A percentile compares a stretch with the other conserved stretches of the same genome.
Conservation (phyloP, 805 yeast genomes). For the Ogataea populi-albae region DNA sequence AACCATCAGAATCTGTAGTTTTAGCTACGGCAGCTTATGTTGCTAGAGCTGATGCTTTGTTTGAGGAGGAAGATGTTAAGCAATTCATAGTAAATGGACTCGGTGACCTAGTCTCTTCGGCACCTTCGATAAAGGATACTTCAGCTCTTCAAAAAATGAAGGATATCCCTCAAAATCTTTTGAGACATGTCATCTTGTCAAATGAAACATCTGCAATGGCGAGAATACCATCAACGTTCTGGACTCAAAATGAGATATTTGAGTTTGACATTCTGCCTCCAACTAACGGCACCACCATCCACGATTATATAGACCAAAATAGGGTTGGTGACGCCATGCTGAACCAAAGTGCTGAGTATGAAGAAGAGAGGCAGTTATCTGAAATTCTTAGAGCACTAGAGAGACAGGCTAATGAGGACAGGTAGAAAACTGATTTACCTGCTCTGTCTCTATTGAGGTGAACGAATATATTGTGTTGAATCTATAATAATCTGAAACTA, state of each 20-base stretch:
- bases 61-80: constrained; percentile 48
- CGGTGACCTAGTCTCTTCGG: constrained; percentile 12
- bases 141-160: constrained; percentile 21
- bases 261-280: constrained; percentile 80
- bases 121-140: constrained; percentile 15
- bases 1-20: constrained; percentile 32
- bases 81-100: constrained; percentile 36
- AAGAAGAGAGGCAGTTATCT: constrained; percentile 25
- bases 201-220: constrained; percentile 74
- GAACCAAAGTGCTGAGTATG: constrained; percentile 20
- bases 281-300: constrained; percentile 39
- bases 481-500: too few relatives aligned
- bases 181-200: constrained; percentile 67
- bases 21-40: constrained; percentile 57
- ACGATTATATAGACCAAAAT: constrained; percentile 46
- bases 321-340: constrained; percentile 41
- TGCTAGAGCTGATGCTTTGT: constrained; percentile 50
- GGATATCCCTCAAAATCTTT: constrained; percentile 56
- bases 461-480: too few relatives aligned
- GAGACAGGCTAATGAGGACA: too few relatives aligned
- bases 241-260: constrained; percentile 58
- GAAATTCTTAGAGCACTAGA: constrained; percentile 22
- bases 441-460: too few relatives aligned
- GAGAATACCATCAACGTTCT: constrained; percentile 56
- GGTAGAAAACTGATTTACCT: too few relatives aligned